Conservation (phyloP, 257 asterid genomes). For the Solanum chaucha region DNA sequence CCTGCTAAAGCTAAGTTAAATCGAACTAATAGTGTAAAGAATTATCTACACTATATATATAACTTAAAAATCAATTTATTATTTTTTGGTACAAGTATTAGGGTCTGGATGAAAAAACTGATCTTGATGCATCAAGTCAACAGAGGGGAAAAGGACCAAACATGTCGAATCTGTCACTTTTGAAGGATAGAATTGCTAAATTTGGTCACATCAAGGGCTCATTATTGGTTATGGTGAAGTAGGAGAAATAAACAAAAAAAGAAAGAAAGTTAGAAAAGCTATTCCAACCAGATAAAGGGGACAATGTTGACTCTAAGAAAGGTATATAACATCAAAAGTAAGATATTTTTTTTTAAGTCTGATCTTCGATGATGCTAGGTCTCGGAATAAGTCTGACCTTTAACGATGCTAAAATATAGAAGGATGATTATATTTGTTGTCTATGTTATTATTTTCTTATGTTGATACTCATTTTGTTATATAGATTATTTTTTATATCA, state of each 20-base stretch:
- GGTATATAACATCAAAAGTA: background rate
- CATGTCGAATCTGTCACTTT: background rate
- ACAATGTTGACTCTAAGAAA: background rate
- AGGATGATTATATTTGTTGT: background rate
- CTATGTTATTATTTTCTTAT: background rate
- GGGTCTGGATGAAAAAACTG: background rate
- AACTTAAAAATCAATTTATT: background rate
- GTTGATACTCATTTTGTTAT: too few species aligned
- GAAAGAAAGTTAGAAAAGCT: too few species aligned
- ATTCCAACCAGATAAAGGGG: too few species aligned
- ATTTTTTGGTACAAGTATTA: background rate
- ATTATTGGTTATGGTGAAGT: background rate
- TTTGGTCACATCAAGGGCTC: background rate
- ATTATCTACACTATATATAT: background rate
- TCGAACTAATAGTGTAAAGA: background rate
- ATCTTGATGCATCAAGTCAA: background rate
- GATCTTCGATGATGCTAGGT: background rate
- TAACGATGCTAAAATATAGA: too few species aligned
- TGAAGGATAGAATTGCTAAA: background rate
- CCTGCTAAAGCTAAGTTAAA: background rate
- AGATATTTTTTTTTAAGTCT: too few species aligned
- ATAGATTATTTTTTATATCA: too few species aligned
- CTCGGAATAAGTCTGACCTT: too few species aligned
- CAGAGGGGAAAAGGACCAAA: background rate
- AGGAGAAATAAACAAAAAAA: background rate